Evolutionary conservation across 176 grass and related monocot species (phyloP).

Genomic region (Tuctoria greenei): DNA sequence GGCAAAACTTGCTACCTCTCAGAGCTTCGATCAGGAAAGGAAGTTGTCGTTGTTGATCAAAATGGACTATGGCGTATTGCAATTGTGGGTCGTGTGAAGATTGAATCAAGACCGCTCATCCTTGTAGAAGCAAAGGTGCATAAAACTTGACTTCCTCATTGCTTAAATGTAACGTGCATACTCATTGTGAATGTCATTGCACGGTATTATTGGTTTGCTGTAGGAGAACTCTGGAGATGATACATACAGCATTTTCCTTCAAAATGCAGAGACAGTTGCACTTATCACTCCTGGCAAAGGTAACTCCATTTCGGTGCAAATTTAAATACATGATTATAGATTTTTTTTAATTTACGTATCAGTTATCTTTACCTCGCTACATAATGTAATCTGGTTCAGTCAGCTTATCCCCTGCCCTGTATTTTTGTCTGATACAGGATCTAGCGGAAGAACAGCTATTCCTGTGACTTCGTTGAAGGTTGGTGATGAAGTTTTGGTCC

Average conservation of each 20-base stretch:
- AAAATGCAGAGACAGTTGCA: conserved; percentile 95
- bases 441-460: conserved; percentile 50
- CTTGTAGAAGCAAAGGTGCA: conserved; percentile 85
- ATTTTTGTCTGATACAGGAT: conserved; percentile 28
- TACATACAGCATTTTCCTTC: conserved; percentile 86
- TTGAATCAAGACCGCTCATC: conserved; percentile 90
- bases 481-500: conserved; percentile 68
- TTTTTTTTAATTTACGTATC: background rate
- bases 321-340: background rate
- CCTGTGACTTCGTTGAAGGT: conserved; percentile 88
- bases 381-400: background rate
- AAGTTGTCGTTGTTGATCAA: conserved; percentile 68
- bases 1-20: conserved; percentile 88
- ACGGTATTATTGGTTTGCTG: conserved; percentile 30
- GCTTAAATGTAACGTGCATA: background rate
- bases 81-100: conserved; percentile 88
- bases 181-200: conserved; percentile 13
- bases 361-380: background rate
- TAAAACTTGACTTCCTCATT: background rate
- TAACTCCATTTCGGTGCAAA: conserved; percentile 1
- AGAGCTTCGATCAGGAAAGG: conserved; percentile 77
- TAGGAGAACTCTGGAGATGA: conserved; percentile 57
- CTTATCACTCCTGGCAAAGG: conserved; percentile 58
- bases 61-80: conserved; percentile 67
- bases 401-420: background rate